Percentiles rank a stretch among this genome's conserved stretches.
Evolutionary conservation across 352 stramenopile genomes (phyloP).

Genomic region (Pythium utonaiense): DNA sequence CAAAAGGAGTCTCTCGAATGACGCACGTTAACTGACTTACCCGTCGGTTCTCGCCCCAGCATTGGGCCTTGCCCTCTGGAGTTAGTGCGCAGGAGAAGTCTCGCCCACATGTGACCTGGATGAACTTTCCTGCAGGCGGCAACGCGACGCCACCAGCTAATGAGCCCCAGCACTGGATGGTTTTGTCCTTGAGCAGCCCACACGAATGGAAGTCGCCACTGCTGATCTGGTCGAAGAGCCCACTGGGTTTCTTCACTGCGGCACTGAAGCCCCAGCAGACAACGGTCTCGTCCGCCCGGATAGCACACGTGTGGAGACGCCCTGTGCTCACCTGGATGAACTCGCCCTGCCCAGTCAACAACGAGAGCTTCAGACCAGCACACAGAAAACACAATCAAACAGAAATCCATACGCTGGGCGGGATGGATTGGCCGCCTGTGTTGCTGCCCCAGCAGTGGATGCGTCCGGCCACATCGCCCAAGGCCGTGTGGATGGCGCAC

Average conservation of each 20-base stretch:
- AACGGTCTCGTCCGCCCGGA: constrained; percentile 74
- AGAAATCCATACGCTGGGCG: constrained; percentile 29
- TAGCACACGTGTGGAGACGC: constrained; percentile 69
- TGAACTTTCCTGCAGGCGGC: constrained; percentile 48
- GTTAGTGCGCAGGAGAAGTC: constrained; percentile 58
- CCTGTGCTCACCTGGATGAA: constrained; percentile 82
- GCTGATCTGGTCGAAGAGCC: constrained; percentile 81
- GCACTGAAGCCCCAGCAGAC: constrained; percentile 71
- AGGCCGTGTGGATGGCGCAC: constrained; percentile 68
- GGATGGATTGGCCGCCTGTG: constrained; percentile 47
- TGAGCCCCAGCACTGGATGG: constrained; percentile 70
- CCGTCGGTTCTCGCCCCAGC: constrained; percentile 67
- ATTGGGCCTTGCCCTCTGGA: constrained; percentile 43
- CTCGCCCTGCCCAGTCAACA: constrained; percentile 26
- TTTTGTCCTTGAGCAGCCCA: constrained; percentile 75
- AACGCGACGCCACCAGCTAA: constrained; percentile 28
- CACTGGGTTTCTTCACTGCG: constrained; percentile 42
- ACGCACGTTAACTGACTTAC: too few species aligned
- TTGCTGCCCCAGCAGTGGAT: constrained; percentile 78
- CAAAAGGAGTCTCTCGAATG: too few species aligned
- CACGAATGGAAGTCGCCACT: constrained; percentile 80
- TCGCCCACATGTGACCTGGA: constrained; percentile 78
- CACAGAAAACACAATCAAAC: neutral
- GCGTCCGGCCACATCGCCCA: constrained; percentile 65
- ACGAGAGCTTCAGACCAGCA: neutral